Evolutionary conservation across 2,329 filamentous ascomycete species (phyloP).

Genomic region (Diaporthe sp.): DNA sequence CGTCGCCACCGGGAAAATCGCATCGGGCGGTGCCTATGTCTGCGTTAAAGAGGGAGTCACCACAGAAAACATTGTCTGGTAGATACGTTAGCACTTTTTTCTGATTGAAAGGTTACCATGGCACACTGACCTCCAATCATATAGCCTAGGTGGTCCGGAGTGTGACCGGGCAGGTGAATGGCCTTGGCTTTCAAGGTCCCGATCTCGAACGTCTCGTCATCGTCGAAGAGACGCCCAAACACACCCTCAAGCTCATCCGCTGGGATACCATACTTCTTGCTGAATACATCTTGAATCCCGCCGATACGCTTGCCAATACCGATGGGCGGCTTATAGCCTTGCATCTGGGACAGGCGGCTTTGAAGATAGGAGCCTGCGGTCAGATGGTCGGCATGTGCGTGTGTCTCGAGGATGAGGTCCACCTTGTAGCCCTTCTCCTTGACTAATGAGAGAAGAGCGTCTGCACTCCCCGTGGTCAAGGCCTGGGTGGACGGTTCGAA

Average conservation of each 20-base stretch:
- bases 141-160: slow-evolving; percentile 73
- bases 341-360: slow-evolving; percentile 52
- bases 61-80: slow-evolving; percentile 63
- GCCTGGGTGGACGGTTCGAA: slow-evolving; percentile 59
- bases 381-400: slow-evolving; percentile 73
- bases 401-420: slow-evolving; percentile 71
- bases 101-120: not conserved
- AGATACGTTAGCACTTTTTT: not conserved
- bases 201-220: slow-evolving; percentile 67
- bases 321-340: slow-evolving; percentile 57
- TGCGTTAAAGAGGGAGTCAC: slow-evolving; percentile 66
- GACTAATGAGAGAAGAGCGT: slow-evolving; percentile 62
- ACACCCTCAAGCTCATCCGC: slow-evolving; percentile 57
- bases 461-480: slow-evolving; percentile 67
- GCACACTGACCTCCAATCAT: slow-evolving; percentile 59
- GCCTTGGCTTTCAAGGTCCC: slow-evolving; percentile 61
- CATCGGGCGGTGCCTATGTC: slow-evolving; percentile 67
- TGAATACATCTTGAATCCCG: slow-evolving; percentile 66
- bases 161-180: slow-evolving; percentile 72
- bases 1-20: slow-evolving; percentile 68
- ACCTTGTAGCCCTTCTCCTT: slow-evolving; percentile 62
- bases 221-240: slow-evolving; percentile 68
- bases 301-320: slow-evolving; percentile 70
- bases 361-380: slow-evolving; percentile 73
- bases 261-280: slow-evolving; percentile 61